Percentiles rank a stretch among this genome's conserved stretches.
phyloP scores from a whole-genome alignment of 768 basidiomycete species.

The Mycena albidolilacea region DNA sequence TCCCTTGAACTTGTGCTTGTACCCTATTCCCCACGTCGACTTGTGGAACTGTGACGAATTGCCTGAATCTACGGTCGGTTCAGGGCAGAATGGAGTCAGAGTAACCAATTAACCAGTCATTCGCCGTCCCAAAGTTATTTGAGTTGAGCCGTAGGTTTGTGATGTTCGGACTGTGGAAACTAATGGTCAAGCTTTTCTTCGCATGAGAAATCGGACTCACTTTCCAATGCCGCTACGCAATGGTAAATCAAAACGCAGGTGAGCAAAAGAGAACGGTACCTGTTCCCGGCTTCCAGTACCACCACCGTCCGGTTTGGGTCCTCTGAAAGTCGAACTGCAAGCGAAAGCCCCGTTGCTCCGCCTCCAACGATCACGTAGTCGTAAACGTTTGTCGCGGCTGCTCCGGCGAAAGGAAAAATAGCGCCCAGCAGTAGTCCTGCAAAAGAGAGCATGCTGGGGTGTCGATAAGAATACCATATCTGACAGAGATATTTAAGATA shows the following conservation, averaged over 20 bases:
- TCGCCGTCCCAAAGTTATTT: constrained; percentile 27
- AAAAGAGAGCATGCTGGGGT: neutral
- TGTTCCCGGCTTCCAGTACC: constrained; percentile 21
- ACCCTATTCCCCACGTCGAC: constrained; percentile 17
- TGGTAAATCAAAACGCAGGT: neutral
- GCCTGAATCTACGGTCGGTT: constrained; percentile 5
- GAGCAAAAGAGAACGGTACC: neutral
- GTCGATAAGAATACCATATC: too few relatives aligned
- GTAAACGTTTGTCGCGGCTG: constrained; percentile 1
- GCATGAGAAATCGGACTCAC: neutral
- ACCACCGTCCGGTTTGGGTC: constrained; percentile 17
- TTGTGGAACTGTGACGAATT: constrained; percentile 29
- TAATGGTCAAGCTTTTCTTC: too few relatives aligned
- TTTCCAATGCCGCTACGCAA: constrained; percentile 25
- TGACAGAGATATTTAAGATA: too few relatives aligned
- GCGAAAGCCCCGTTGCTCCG: constrained; percentile 26
- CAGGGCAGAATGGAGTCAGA: neutral
- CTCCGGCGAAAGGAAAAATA: neutral
- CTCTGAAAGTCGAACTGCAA: constrained; percentile 27
- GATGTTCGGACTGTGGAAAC: constrained; percentile 22
- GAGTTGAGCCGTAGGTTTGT: constrained; percentile 31
- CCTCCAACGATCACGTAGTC: constrained; percentile 31
- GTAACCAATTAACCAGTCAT: constrained; percentile 24
- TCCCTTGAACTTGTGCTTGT: constrained; percentile 28
- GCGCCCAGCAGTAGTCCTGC: neutral